A percentile compares a stretch with the other conserved stretches of the same genome.
Evolutionary conservation across 192 early-diverging fungal genomes (phyloP).

Genomic region (Irineochytrium annulatum): DNA sequence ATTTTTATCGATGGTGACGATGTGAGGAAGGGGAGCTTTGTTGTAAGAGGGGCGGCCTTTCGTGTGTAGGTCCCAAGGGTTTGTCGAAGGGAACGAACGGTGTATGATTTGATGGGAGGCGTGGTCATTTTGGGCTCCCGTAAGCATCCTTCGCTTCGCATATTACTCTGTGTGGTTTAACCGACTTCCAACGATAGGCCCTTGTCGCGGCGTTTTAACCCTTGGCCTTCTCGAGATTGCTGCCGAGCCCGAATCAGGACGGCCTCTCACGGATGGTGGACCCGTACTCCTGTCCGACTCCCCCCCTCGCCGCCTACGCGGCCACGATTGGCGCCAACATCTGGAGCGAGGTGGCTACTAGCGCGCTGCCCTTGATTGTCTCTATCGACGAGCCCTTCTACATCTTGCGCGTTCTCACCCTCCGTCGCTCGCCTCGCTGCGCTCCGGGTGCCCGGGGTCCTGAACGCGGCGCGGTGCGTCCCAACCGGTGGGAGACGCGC

Average conservation of each 20-base stretch:
- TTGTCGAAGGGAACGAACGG: conserved; percentile 24
- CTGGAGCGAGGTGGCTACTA: conserved; percentile 2
- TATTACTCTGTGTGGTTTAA: neutral
- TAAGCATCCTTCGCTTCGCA: neutral
- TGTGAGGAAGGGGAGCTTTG: conserved; percentile 34
- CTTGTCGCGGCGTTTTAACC: conserved; percentile 43
- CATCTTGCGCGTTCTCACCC: conserved; percentile 57
- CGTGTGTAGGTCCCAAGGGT: conserved; percentile 42
- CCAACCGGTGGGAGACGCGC: conserved; percentile 52
- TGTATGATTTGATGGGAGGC: conserved; percentile 54
- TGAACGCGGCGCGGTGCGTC: conserved; percentile 64
- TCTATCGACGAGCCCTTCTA: conserved; percentile 49
- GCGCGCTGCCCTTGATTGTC: conserved; percentile 54
- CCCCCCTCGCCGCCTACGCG: conserved; percentile 65
- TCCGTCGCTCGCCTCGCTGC: conserved; percentile 55
- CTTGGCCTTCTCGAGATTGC: conserved; percentile 68
- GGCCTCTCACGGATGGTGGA: conserved; percentile 33
- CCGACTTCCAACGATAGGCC: conserved; percentile 28
- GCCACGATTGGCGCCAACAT: conserved; percentile 35
- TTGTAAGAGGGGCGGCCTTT: conserved; percentile 55
- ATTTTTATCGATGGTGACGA: conserved; percentile 32
- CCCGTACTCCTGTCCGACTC: conserved; percentile 28
- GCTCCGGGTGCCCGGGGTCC: conserved; percentile 57
- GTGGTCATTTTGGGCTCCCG: conserved; percentile 52
- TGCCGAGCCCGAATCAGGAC: conserved; percentile 57